Conservation (phyloP, 305 asterid species). For the Salvia sclarea region DNA sequence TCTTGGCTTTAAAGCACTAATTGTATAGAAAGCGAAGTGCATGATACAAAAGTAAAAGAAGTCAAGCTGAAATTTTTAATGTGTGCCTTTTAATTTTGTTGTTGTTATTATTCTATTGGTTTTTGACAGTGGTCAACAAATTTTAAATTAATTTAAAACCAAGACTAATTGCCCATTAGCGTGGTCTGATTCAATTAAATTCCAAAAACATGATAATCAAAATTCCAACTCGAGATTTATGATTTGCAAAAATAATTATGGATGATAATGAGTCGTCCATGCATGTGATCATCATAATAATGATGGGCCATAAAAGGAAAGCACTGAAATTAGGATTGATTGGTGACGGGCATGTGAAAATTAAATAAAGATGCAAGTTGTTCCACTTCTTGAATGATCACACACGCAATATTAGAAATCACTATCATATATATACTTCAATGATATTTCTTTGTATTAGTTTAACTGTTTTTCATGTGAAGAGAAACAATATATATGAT, state of each 20-base stretch:
- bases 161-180: background rate
- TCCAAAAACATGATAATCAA: background rate
- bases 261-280: background rate
- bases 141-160: too few relatives aligned
- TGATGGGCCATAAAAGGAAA: constrained; percentile 14
- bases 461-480: background rate
- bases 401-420: background rate
- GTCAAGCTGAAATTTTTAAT: background rate
- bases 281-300: constrained; percentile 31
- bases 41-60: background rate
- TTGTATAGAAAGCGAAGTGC: background rate
- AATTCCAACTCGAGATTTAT: background rate
- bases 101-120: too few relatives aligned
- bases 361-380: constrained; percentile 25
- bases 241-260: background rate
- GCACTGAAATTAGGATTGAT: background rate
- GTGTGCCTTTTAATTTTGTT: background rate
- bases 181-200: too few relatives aligned
- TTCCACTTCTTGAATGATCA: background rate
- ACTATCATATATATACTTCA: background rate
- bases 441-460: background rate
- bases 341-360: constrained; percentile 18
- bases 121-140: background rate
- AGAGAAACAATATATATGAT: background rate
- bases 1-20: background rate